Percentiles rank a stretch among this genome's conserved stretches.
phyloP scores from a whole-genome alignment of 768 basidiomycete genomes.

The Suillus fuscotomentosus region DNA sequence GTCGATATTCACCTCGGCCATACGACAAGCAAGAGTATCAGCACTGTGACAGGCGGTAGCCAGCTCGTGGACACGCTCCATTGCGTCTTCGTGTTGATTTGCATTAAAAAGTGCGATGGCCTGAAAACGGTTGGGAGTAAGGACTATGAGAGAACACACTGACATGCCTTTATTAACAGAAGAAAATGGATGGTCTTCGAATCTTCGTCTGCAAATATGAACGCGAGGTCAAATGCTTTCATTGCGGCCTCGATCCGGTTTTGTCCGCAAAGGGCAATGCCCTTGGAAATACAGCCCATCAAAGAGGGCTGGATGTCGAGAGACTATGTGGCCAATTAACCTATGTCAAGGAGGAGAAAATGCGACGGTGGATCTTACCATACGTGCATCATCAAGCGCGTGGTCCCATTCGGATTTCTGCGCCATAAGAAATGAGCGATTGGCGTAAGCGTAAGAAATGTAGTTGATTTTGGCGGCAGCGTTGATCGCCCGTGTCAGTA shows the following conservation, averaged over 20 bases:
- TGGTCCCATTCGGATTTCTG: not conserved
- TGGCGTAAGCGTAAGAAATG: not conserved
- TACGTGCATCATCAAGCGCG: not conserved
- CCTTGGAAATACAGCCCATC: not conserved
- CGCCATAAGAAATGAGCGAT: not conserved
- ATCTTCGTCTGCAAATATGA: not conserved
- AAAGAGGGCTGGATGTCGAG: not conserved
- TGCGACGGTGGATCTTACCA: not conserved
- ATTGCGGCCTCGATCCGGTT: not conserved
- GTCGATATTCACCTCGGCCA: not conserved
- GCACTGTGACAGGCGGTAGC: not conserved
- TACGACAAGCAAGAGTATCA: not conserved
- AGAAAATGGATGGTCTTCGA: not conserved
- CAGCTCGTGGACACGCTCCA: not conserved
- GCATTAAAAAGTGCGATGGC: not conserved
- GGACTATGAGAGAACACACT: not conserved
- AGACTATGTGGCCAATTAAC: not conserved
- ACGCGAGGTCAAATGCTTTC: not conserved
- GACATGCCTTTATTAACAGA: not conserved
- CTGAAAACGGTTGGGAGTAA: not conserved
- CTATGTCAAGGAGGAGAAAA: too few relatives aligned
- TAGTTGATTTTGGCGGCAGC: not conserved
- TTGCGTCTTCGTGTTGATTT: not conserved
- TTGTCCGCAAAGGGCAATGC: conserved; percentile 1
- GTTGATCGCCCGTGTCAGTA: not conserved